Percentiles rank a stretch among this genome's conserved stretches.
phyloP scores from a whole-genome alignment of 805 yeast species.

The Saccharomycopsis fermentans region DNA sequence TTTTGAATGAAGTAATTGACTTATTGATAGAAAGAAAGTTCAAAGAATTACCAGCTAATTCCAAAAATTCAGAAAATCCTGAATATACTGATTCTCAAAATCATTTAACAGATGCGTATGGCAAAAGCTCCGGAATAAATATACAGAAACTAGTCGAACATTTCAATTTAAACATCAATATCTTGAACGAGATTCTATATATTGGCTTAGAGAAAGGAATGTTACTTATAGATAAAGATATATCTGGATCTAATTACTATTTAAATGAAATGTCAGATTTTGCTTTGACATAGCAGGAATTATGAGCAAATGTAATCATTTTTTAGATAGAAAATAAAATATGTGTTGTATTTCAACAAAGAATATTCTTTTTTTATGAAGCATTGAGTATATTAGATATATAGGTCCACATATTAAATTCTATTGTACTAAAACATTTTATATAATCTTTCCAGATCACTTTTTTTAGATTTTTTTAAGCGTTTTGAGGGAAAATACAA shows the following conservation, averaged over 20 bases:
- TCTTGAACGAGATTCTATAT: conserved; percentile 55
- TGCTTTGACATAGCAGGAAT: conserved; percentile 1
- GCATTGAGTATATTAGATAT: too few relatives aligned
- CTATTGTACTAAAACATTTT: too few relatives aligned
- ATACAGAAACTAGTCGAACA: conserved; percentile 34
- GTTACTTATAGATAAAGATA: conserved; percentile 56
- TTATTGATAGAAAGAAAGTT: conserved; percentile 25
- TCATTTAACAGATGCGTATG: conserved; percentile 18
- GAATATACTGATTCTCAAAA: conserved; percentile 7
- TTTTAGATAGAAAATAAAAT: too few relatives aligned
- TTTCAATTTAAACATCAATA: conserved; percentile 57
- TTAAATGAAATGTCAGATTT: conserved; percentile 30
- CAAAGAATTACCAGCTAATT: conserved; percentile 22
- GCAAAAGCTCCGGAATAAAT: conserved; percentile 22
- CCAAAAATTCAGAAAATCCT: conserved; percentile 24
- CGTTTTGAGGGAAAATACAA: too few relatives aligned
- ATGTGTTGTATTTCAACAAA: too few relatives aligned
- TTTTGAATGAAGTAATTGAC: conserved; percentile 29
- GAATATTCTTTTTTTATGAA: too few relatives aligned
- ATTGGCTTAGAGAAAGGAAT: conserved; percentile 46
- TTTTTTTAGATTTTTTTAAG: too few relatives aligned
- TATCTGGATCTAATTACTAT: conserved; percentile 57
- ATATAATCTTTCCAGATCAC: too few relatives aligned
- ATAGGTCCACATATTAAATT: too few relatives aligned
- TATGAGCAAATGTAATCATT: too few relatives aligned